Percentiles rank a stretch among this genome's conserved stretches.
phyloP scores from a whole-genome alignment of 2,329 filamentous ascomycete species.

The Pseudogymnoascus verrucosus region DNA sequence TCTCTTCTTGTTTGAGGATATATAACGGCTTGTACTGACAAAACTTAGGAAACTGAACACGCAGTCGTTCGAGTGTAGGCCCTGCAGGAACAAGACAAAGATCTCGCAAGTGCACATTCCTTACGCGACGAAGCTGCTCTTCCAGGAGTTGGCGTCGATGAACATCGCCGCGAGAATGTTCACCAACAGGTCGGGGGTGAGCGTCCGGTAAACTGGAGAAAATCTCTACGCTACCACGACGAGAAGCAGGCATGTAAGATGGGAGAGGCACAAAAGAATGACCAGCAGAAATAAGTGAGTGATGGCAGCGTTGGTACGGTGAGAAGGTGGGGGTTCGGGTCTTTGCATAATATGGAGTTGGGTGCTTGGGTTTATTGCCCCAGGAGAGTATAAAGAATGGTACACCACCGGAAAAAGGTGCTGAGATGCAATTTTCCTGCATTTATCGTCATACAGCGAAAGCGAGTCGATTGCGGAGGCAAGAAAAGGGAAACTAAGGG shows the following conservation, averaged over 20 bases:
- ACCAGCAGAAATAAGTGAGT: neutral
- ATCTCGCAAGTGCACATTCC: conserved; percentile 97
- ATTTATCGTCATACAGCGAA: conserved; percentile 7
- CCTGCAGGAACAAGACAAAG: conserved; percentile 98
- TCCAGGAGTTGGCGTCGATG: conserved; percentile 97
- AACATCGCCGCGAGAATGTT: conserved; percentile 98
- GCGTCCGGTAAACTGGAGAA: conserved; percentile 47
- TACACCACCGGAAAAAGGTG: conserved; percentile 3
- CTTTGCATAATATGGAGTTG: conserved; percentile 9
- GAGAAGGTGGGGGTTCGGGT: conserved; percentile 5
- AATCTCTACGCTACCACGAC: neutral
- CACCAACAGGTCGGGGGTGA: conserved; percentile 72
- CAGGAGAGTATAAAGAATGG: conserved; percentile 7
- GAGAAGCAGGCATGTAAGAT: neutral
- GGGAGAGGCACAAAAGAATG: neutral
- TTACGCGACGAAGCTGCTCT: conserved; percentile 93
- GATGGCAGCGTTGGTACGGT: conserved; percentile 2
- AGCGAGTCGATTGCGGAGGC: neutral
- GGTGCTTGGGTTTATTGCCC: conserved; percentile 7
- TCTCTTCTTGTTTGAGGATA: conserved; percentile 2
- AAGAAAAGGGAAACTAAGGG: neutral
- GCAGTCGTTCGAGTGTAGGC: conserved; percentile 90
- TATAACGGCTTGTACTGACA: conserved; percentile 28
- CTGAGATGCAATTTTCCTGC: conserved; percentile 8
- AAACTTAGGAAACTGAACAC: conserved; percentile 74